Evolutionary conservation across 2,329 filamentous ascomycete genomes (phyloP), one percentile per base, ranked within the genome.

Genomic region (Hypoxylon sp.): DNA sequence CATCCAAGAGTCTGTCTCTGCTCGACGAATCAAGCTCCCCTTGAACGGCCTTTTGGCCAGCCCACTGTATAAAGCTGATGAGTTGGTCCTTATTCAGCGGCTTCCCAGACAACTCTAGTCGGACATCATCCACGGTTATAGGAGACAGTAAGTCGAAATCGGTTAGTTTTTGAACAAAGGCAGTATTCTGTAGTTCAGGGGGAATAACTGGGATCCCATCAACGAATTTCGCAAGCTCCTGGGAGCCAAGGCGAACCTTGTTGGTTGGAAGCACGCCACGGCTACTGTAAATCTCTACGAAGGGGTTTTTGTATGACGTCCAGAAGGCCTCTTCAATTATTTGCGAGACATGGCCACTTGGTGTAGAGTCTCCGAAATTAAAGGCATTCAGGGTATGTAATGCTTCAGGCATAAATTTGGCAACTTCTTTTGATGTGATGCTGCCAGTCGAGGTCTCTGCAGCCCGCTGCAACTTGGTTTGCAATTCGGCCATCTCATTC

Each of bases 301-400:
- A 91, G 2, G 93, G 90, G 70, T 91, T 91, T 77, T 89, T 91
- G 76, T 92, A 96, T 70, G 93, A 94, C 37, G 90, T 97, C 96
- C 96, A 99, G 78, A 99, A 99, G 0, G 94, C 93, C 80, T 98
- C 93, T 76, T 98, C 94, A 59, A 99, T 93, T 68, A 93, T 91
- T 76, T 94, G 90, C 0, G 94, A 93, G 19, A 98, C 92, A 67
- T 92, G 87, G 0, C 87, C 87, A 69, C 92, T 97, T 1, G 96
- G 96, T 0, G 97, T 98, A 1, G 96, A 98, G 76, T 97, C 93
- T 39, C 86, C 87, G 73, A 96, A 97, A 0, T 92, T 93, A 78
- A 96, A 99, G 17, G 96, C 95, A 73, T 93, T 92, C 67, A 96
- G 86, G 2, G 92, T 91, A 77, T 98, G 94, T 17, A 94, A 83